Evolutionary conservation across 1,284 basidiomycete species (phyloP).

Genomic region (Cutaneotrichosporon mucoides): DNA sequence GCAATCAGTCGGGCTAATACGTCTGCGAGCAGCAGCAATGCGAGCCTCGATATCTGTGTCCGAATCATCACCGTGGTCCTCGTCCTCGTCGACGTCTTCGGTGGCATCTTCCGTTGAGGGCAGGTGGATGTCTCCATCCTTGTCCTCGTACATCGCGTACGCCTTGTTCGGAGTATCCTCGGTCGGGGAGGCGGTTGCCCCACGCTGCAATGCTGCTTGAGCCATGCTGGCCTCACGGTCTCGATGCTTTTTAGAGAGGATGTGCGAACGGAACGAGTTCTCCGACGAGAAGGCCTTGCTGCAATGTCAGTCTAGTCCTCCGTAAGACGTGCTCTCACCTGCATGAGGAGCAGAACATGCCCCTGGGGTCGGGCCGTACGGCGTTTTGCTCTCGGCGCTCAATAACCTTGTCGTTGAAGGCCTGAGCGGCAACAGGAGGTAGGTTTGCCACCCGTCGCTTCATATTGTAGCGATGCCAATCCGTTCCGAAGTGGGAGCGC

Average conservation of each 20-base stretch:
- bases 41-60: slow-evolving; percentile 50
- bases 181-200: too few relatives aligned
- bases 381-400: slow-evolving; percentile 71
- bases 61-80: slow-evolving; percentile 46
- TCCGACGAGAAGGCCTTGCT: slow-evolving; percentile 88
- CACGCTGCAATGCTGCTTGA: not conserved
- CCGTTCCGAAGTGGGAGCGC: slow-evolving; percentile 84
- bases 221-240: slow-evolving; percentile 59
- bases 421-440: slow-evolving; percentile 70
- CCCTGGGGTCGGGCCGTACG: slow-evolving; percentile 61
- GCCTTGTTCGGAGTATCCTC: too few relatives aligned
- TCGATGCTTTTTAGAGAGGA: slow-evolving; percentile 85
- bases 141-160: too few relatives aligned
- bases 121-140: too few relatives aligned
- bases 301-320: slow-evolving; percentile 10
- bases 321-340: slow-evolving; percentile 53
- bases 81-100: slow-evolving; percentile 52
- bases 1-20: slow-evolving; percentile 62
- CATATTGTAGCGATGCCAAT: slow-evolving; percentile 98
- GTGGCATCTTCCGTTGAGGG: not conserved
- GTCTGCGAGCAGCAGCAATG: slow-evolving; percentile 67
- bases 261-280: slow-evolving; percentile 83
- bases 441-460: slow-evolving; percentile 90
- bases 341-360: slow-evolving; percentile 73
- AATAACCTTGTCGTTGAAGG: slow-evolving; percentile 89